Evolutionary conservation across 768 basidiomycete species (phyloP).

Genomic region (Pleurotus ostreatus): DNA sequence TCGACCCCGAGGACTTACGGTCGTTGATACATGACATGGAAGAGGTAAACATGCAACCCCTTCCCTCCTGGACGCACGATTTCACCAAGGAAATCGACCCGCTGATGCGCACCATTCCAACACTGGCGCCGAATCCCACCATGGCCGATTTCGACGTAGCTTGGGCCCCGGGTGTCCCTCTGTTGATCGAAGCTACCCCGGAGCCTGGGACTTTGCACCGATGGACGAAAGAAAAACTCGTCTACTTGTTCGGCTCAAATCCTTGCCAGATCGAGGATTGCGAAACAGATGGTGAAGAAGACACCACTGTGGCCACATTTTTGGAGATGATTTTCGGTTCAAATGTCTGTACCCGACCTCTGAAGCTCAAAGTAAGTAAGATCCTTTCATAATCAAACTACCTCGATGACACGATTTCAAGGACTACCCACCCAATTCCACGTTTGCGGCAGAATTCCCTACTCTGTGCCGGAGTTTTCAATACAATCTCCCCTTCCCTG

Average conservation of each 20-base stretch:
- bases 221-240: neutral
- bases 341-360: neutral
- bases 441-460: neutral
- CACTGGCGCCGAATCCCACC: neutral
- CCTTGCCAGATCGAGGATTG: neutral
- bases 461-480: neutral
- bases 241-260: neutral
- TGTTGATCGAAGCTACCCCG: neutral
- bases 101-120: neutral
- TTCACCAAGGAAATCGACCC: neutral
- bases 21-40: neutral
- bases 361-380: slow-evolving; percentile 2
- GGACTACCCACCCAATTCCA: slow-evolving; percentile 1
- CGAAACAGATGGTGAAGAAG: neutral
- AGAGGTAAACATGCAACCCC: neutral
- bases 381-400: neutral
- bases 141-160: neutral
- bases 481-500: neutral
- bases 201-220: neutral
- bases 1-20: neutral
- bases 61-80: neutral
- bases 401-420: neutral
- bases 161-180: neutral
- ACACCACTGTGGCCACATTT: neutral
- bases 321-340: neutral